phyloP scores from a whole-genome alignment of 129 eudicot species.

The Artemisia argyi region DNA sequence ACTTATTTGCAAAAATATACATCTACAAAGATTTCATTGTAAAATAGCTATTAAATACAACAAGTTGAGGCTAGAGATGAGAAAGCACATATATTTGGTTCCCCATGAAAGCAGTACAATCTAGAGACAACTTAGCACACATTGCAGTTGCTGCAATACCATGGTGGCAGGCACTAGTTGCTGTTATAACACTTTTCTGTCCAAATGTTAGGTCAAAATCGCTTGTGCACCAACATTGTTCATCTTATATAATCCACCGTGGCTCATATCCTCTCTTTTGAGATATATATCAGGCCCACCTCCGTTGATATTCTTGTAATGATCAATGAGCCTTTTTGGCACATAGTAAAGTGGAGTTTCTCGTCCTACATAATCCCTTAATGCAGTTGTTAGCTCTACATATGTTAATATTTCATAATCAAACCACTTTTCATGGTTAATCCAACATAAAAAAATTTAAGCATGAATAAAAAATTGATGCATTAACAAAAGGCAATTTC shows the following conservation, averaged over 20 bases:
- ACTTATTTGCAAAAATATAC: too few relatives aligned
- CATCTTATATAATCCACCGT: conserved; percentile 73
- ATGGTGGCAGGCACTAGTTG: conserved; percentile 60
- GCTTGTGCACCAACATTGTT: conserved; percentile 66
- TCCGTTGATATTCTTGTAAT: conserved; percentile 52
- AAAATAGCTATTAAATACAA: too few relatives aligned
- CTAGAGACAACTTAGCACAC: conserved; percentile 58
- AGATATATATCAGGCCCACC: conserved; percentile 68
- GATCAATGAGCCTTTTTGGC: conserved; percentile 54
- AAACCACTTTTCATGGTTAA: conserved; percentile 13
- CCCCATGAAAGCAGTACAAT: conserved; percentile 56
- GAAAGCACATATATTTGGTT: conserved; percentile 27
- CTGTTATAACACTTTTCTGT: conserved; percentile 45
- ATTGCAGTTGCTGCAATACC: conserved; percentile 65
- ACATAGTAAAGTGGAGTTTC: conserved; percentile 65
- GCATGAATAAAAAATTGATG: not conserved
- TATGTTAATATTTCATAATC: conserved; percentile 2
- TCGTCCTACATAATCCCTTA: conserved; percentile 67
- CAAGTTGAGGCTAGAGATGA: not conserved
- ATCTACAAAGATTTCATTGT: too few relatives aligned
- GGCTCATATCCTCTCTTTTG: conserved; percentile 72
- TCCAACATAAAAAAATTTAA: not conserved
- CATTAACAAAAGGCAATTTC: too few relatives aligned
- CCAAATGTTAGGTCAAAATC: conserved; percentile 65
- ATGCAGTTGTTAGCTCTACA: conserved; percentile 47